Evolutionary conservation across 2,329 filamentous ascomycete genomes (phyloP).

Genomic region (Colletotrichum viniferum): DNA sequence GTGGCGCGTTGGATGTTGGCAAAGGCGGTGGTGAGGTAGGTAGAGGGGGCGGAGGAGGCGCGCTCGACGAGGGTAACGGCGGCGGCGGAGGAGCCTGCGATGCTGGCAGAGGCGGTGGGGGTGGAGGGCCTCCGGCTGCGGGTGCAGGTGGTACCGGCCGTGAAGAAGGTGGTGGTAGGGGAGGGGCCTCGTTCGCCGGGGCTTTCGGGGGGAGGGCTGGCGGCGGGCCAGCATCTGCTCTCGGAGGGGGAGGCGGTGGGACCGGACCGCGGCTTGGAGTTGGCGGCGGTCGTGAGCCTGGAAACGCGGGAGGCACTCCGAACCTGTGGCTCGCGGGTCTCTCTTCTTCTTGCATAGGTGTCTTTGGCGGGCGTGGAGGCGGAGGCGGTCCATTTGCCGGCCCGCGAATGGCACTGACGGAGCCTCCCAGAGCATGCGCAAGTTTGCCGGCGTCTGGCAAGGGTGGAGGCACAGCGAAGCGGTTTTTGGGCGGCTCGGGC

Average conservation of each 20-base stretch:
- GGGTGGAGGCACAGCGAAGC: slow-evolving; percentile 67
- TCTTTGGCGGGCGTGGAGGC: slow-evolving; percentile 72
- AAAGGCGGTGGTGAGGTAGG: slow-evolving; percentile 28
- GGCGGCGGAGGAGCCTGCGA: slow-evolving; percentile 37
- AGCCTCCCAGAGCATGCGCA: slow-evolving; percentile 57
- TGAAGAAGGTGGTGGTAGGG: slow-evolving; percentile 54
- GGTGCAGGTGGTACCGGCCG: slow-evolving; percentile 60
- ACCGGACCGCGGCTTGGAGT: slow-evolving; percentile 73
- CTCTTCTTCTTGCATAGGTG: slow-evolving; percentile 70
- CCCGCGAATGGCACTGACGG: slow-evolving; percentile 36
- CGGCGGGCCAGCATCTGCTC: slow-evolving; percentile 33
- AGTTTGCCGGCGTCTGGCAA: slow-evolving; percentile 90
- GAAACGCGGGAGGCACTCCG: slow-evolving; percentile 80
- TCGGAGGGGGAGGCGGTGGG: slow-evolving; percentile 71
- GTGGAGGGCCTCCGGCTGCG: slow-evolving; percentile 40
- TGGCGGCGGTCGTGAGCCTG: slow-evolving; percentile 72
- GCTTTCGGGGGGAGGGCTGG: slow-evolving; percentile 55
- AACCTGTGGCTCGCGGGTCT: slow-evolving; percentile 62
- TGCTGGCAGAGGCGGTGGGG: slow-evolving; percentile 36
- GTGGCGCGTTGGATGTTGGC: slow-evolving; percentile 23
- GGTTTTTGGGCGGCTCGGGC: slow-evolving; percentile 59
- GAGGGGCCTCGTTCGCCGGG: slow-evolving; percentile 47
- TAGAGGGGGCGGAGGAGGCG: slow-evolving; percentile 39
- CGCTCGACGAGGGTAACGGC: slow-evolving; percentile 24
- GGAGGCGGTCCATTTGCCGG: slow-evolving; percentile 60